phyloP scores from a whole-genome alignment of 1,139 yeast genomes.

The Suhomyces bribrorum region DNA sequence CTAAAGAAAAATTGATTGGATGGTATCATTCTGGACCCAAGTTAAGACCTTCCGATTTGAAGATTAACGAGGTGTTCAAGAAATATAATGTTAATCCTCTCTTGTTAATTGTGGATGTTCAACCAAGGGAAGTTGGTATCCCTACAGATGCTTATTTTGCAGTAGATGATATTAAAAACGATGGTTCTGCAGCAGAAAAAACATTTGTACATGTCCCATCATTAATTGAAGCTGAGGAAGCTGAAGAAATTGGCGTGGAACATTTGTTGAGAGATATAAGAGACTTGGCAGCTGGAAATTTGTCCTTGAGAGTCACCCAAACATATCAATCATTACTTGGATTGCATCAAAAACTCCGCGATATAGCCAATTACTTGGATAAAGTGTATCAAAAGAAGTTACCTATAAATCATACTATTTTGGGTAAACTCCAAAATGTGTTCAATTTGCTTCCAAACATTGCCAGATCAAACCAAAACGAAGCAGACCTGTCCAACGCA shows the following conservation, averaged over 20 bases:
- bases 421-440: conserved; percentile 92
- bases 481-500: conserved; percentile 6
- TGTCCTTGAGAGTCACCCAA: conserved; percentile 82
- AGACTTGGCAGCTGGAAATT: conserved; percentile 94
- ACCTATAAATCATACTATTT: conserved; percentile 86
- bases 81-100: conserved; percentile 82
- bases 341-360: conserved; percentile 74
- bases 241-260: conserved; percentile 98
- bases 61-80: conserved; percentile 86
- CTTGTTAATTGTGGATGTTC: conserved; percentile 87
- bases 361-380: conserved; percentile 76
- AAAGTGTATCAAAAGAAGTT: conserved; percentile 70
- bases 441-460: conserved; percentile 91
- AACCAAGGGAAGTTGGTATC: conserved; percentile 77
- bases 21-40: conserved; percentile 99
- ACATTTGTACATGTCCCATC: conserved; percentile 95
- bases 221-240: conserved; percentile 94
- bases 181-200: conserved; percentile 91
- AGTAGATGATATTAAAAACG: conserved; percentile 92
- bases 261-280: conserved; percentile 91
- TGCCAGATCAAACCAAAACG: conserved; percentile 33
- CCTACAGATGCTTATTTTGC: conserved; percentile 97
- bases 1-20: conserved; percentile 92
- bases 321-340: conserved; percentile 89
- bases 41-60: conserved; percentile 81